These are phyloP conservation scores for Penicillium sp. DNA, from an alignment of 2,329 filamentous ascomycete species.

Conservation along the genomic window DNA sequence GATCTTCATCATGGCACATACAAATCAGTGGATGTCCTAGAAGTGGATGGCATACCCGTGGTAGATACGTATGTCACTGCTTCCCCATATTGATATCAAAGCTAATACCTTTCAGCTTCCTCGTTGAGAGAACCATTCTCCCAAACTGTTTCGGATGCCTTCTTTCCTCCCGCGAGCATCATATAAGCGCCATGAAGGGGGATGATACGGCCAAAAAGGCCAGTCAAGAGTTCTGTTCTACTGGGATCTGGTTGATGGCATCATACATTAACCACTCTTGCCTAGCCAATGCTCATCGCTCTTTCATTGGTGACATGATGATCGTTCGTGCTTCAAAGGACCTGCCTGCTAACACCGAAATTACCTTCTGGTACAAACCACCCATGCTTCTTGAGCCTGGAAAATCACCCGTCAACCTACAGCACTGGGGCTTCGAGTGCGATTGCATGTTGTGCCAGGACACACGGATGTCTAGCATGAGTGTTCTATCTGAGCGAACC, in stretches of 20 bases:
- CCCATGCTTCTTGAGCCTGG: slow-evolving; percentile 10
- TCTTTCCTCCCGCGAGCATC: slow-evolving; percentile 19
- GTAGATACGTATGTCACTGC: slow-evolving; percentile 44
- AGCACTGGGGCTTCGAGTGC: slow-evolving; percentile 26
- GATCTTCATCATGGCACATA: slow-evolving; percentile 44
- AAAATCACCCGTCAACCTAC: background rate
- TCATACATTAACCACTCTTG: slow-evolving; percentile 54
- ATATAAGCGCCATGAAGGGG: slow-evolving; percentile 10
- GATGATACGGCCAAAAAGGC: background rate
- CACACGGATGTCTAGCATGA: background rate
- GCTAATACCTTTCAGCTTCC: slow-evolving; percentile 37
- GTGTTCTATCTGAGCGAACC: slow-evolving; percentile 11
- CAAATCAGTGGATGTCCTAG: slow-evolving; percentile 18
- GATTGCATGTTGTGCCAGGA: slow-evolving; percentile 24
- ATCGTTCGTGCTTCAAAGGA: slow-evolving; percentile 47
- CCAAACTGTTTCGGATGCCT: slow-evolving; percentile 45
- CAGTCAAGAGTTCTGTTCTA: slow-evolving; percentile 19
- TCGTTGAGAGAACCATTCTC: slow-evolving; percentile 41
- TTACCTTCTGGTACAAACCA: slow-evolving; percentile 41
- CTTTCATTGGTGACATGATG: slow-evolving; percentile 53
- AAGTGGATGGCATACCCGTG: slow-evolving; percentile 38
- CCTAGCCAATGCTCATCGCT: slow-evolving; percentile 42
- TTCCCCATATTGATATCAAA: background rate
- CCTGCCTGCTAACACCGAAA: slow-evolving; percentile 44
- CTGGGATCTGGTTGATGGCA: slow-evolving; percentile 47